Evolutionary conservation across 2,329 filamentous ascomycete species (phyloP).

Genomic region (Penicillium janthinellum): DNA sequence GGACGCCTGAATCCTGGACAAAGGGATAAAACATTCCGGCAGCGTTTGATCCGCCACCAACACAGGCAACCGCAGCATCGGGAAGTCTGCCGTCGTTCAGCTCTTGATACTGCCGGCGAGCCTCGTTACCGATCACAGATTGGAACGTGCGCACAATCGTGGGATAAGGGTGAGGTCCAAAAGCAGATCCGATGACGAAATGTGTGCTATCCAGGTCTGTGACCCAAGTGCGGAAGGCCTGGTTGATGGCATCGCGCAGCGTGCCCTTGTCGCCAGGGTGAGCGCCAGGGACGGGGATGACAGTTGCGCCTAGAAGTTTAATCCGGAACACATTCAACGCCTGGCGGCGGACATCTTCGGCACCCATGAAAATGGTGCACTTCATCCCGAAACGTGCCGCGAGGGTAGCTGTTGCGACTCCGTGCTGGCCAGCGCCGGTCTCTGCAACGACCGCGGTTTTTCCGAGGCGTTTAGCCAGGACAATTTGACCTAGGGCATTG

Average conservation of each 20-base stretch:
- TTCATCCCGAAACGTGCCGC: conserved; percentile 97
- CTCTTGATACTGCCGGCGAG: conserved; percentile 73
- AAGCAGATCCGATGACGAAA: conserved; percentile 94
- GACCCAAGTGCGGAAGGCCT: conserved; percentile 89
- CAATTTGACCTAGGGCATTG: conserved; percentile 88
- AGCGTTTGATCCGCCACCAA: conserved; percentile 90
- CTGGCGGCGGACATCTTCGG: conserved; percentile 89
- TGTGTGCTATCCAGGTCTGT: conserved; percentile 86
- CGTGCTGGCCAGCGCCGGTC: conserved; percentile 93
- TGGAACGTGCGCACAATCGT: conserved; percentile 97
- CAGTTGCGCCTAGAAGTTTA: conserved; percentile 85
- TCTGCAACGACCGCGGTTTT: conserved; percentile 97
- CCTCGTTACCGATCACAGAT: conserved; percentile 76
- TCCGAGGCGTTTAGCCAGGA: conserved; percentile 82
- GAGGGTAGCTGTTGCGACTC: conserved; percentile 92
- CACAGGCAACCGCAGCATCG: conserved; percentile 93
- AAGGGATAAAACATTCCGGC: conserved; percentile 98
- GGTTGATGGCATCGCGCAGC: conserved; percentile 83
- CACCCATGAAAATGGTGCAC: conserved; percentile 96
- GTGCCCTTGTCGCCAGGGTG: conserved; percentile 67
- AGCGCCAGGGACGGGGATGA: conserved; percentile 69
- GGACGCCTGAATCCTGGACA: conserved; percentile 74
- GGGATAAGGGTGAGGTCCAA: conserved; percentile 90
- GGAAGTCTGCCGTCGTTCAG: conserved; percentile 71
- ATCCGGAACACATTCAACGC: conserved; percentile 96